Evolutionary conservation across 2,329 filamentous ascomycete species (phyloP).

Genomic region (Phialemonium atrogriseum): DNA sequence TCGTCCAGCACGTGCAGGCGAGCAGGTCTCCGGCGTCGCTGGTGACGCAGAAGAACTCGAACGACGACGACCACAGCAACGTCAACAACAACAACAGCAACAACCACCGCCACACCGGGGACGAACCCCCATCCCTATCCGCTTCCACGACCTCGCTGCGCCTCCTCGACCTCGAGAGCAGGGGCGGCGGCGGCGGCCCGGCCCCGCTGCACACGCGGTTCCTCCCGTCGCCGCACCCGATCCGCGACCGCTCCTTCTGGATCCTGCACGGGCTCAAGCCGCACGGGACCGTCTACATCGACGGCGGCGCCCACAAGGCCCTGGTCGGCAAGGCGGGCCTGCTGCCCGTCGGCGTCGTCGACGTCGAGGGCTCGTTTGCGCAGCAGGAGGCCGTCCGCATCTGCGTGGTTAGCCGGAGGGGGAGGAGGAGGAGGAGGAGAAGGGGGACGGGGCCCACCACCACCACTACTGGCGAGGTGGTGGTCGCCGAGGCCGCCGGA

Average conservation of each 20-base stretch:
- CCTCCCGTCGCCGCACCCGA: slow-evolving; percentile 73
- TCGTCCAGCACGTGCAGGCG: slow-evolving; percentile 72
- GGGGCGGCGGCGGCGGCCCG: slow-evolving; percentile 24
- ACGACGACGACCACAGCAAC: slow-evolving; percentile 7
- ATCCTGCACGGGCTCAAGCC: slow-evolving; percentile 85
- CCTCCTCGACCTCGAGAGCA: slow-evolving; percentile 21
- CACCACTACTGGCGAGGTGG: too few relatives aligned
- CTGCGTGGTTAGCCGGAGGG: slow-evolving; percentile 62
- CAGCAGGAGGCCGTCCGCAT: slow-evolving; percentile 89
- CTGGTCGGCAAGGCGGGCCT: slow-evolving; percentile 78
- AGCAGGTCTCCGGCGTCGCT: slow-evolving; percentile 32
- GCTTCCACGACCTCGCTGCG: slow-evolving; percentile 27
- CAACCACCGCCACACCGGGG: slow-evolving; percentile 13
- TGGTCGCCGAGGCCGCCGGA: too few relatives aligned
- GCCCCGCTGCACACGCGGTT: slow-evolving; percentile 83
- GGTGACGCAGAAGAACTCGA: slow-evolving; percentile 15
- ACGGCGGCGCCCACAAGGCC: slow-evolving; percentile 77
- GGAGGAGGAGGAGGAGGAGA: too few relatives aligned
- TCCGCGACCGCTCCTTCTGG: slow-evolving; percentile 95
- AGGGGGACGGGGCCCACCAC: too few relatives aligned
- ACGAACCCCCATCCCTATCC: slow-evolving; percentile 28
- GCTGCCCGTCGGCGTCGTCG: slow-evolving; percentile 82
- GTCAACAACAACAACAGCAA: too few relatives aligned
- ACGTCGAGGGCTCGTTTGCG: slow-evolving; percentile 79
- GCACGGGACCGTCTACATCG: slow-evolving; percentile 87